These are phyloP conservation scores for Pythium sukuiense DNA, from an alignment of 352 stramenopile species.

Conservation along the genomic window DNA sequence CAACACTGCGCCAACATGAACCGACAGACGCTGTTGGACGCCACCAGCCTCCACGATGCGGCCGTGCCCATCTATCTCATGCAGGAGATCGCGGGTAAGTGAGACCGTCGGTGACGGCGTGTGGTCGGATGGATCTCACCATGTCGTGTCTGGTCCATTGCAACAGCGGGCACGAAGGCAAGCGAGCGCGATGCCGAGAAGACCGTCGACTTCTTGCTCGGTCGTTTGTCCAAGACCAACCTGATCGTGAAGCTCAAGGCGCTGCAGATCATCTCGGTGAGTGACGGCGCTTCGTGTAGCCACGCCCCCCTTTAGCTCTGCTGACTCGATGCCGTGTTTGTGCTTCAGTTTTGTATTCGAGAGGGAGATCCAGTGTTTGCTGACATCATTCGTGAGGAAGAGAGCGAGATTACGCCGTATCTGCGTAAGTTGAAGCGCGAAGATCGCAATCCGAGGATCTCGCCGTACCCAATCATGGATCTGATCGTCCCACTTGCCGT, in stretches of 20 bases:
- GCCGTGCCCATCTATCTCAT: constrained; percentile 83
- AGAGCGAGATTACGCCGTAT: constrained; percentile 67
- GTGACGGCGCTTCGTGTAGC: background rate
- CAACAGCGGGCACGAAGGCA: constrained; percentile 66
- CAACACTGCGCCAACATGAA: constrained; percentile 50
- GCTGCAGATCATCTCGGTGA: constrained; percentile 81
- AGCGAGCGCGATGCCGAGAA: constrained; percentile 75
- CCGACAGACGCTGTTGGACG: constrained; percentile 73
- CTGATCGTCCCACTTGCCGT: background rate
- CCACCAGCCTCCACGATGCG: constrained; percentile 82
- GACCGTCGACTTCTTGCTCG: constrained; percentile 75
- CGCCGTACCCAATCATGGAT: constrained; percentile 11
- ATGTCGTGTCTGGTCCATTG: background rate
- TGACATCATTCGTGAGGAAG: constrained; percentile 62
- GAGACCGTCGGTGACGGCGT: background rate
- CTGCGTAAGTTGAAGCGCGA: constrained; percentile 47
- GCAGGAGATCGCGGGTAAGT: constrained; percentile 81
- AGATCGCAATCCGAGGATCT: background rate
- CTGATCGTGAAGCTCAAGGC: constrained; percentile 86
- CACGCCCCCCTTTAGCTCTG: background rate
- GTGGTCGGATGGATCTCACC: background rate
- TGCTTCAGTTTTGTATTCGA: constrained; percentile 73
- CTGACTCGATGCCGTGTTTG: constrained; percentile 16
- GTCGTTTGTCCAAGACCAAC: constrained; percentile 77
- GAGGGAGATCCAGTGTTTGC: constrained; percentile 64